A percentile compares a stretch with the other conserved stretches of the same genome.
Evolutionary conservation across 768 basidiomycete species (phyloP).

Genomic region (Crepidotus variabilis): DNA sequence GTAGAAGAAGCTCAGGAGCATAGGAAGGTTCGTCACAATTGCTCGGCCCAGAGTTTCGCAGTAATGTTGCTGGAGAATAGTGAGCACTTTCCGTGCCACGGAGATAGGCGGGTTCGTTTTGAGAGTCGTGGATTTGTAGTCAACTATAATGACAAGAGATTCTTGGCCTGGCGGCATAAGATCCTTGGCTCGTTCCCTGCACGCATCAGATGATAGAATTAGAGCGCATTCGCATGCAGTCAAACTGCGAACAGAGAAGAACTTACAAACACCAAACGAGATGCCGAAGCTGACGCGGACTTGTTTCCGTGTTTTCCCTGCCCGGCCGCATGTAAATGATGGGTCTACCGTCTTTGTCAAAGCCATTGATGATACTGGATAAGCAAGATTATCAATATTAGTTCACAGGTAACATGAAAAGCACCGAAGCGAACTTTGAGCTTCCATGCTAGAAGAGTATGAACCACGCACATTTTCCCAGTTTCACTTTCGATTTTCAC

Average conservation of each 20-base stretch:
- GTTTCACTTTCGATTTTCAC: constrained; percentile 78
- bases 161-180: constrained; percentile 85
- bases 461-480: constrained; percentile 73
- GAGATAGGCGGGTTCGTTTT: constrained; percentile 83
- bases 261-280: constrained; percentile 84
- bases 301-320: constrained; percentile 76
- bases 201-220: not conserved
- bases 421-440: not conserved
- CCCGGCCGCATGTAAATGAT: constrained; percentile 89
- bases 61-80: constrained; percentile 85
- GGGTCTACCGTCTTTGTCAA: constrained; percentile 83
- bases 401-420: too few species aligned
- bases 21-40: constrained; percentile 77
- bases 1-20: constrained; percentile 71
- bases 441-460: not conserved
- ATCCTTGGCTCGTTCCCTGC: constrained; percentile 85
- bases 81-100: constrained; percentile 70
- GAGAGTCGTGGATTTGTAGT: constrained; percentile 80
- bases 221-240: not conserved
- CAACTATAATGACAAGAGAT: constrained; percentile 77
- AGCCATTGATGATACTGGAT: constrained; percentile 73
- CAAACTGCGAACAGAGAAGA: not conserved
- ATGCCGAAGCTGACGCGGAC: constrained; percentile 78
- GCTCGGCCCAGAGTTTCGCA: constrained; percentile 86
- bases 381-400: too few species aligned